phyloP scores from a whole-genome alignment of 768 basidiomycete species.

The Mycena amicta region DNA sequence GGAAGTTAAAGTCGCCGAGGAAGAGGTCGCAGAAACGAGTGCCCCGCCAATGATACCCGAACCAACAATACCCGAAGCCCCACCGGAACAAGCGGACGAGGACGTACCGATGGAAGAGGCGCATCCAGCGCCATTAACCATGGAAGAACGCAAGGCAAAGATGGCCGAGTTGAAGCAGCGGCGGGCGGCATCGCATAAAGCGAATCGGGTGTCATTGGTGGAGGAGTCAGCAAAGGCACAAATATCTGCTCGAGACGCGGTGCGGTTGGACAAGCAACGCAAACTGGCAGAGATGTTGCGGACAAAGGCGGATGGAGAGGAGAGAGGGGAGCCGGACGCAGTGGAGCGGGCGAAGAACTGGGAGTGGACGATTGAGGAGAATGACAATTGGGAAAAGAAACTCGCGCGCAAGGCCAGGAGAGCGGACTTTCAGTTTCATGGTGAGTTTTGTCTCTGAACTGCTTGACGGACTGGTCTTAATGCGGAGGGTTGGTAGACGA shows the following conservation, averaged over 20 bases:
- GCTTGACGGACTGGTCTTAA: not conserved
- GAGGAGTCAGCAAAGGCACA: slow-evolving; percentile 83
- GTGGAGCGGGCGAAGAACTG: slow-evolving; percentile 89
- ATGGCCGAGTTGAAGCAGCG: slow-evolving; percentile 16
- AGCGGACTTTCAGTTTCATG: slow-evolving; percentile 90
- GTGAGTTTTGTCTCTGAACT: slow-evolving; percentile 46
- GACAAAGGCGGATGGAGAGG: slow-evolving; percentile 85
- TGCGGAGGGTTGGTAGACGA: slow-evolving; percentile 59
- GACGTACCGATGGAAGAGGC: slow-evolving; percentile 7
- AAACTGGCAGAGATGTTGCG: slow-evolving; percentile 88
- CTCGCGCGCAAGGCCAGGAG: slow-evolving; percentile 77
- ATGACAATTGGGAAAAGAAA: slow-evolving; percentile 96
- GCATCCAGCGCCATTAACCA: slow-evolving; percentile 8
- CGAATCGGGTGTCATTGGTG: slow-evolving; percentile 84
- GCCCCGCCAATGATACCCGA: no score
- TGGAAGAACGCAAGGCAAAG: slow-evolving; percentile 24
- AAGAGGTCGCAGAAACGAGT: no score
- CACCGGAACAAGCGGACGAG: not conserved
- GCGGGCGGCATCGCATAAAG: slow-evolving; percentile 40
- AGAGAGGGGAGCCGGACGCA: slow-evolving; percentile 76
- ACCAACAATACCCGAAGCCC: not conserved
- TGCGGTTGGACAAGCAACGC: slow-evolving; percentile 85
- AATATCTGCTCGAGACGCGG: slow-evolving; percentile 75
- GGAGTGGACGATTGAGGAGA: slow-evolving; percentile 95
- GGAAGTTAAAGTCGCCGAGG: not conserved